These are phyloP conservation scores for Mucor circinelloides DNA, from an alignment of 371 early-diverging fungal genomes.

Conservation along the genomic window DNA sequence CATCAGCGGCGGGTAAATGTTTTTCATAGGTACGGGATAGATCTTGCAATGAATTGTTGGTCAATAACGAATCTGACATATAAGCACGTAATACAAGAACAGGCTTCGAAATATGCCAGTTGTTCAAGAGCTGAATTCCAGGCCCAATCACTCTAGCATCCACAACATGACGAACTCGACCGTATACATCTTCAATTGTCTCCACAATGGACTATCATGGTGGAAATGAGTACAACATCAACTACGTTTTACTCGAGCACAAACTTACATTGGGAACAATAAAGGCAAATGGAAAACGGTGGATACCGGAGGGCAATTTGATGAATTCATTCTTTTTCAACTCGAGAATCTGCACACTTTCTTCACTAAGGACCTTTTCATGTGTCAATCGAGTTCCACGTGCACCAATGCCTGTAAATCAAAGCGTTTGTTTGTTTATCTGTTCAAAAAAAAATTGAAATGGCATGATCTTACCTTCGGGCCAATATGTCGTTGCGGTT, in stretches of 20 bases:
- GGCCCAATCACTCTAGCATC: slow-evolving; percentile 30
- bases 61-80: slow-evolving; percentile 37
- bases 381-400: slow-evolving; percentile 34
- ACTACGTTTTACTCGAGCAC: too few relatives aligned
- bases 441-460: background rate
- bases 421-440: background rate
- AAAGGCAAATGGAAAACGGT: slow-evolving; percentile 39
- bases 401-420: slow-evolving; percentile 31
- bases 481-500: slow-evolving; percentile 50
- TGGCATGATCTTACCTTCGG: slow-evolving; percentile 36
- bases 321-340: slow-evolving; percentile 24
- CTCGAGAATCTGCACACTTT: slow-evolving; percentile 25
- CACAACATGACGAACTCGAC: slow-evolving; percentile 30
- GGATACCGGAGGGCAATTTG: slow-evolving; percentile 29
- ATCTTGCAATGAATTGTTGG: slow-evolving; percentile 37
- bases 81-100: slow-evolving; percentile 37
- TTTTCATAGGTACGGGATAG: slow-evolving; percentile 42
- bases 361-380: slow-evolving; percentile 27
- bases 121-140: slow-evolving; percentile 28
- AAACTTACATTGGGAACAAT: slow-evolving; percentile 38
- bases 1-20: slow-evolving; percentile 29
- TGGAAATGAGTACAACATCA: background rate
- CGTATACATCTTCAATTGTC: slow-evolving; percentile 40
- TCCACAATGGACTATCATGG: slow-evolving; percentile 29
- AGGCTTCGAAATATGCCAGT: slow-evolving; percentile 31